Evolutionary conservation across 345 rosid species (phyloP).

Genomic region (Euphorbia tirucalli): DNA sequence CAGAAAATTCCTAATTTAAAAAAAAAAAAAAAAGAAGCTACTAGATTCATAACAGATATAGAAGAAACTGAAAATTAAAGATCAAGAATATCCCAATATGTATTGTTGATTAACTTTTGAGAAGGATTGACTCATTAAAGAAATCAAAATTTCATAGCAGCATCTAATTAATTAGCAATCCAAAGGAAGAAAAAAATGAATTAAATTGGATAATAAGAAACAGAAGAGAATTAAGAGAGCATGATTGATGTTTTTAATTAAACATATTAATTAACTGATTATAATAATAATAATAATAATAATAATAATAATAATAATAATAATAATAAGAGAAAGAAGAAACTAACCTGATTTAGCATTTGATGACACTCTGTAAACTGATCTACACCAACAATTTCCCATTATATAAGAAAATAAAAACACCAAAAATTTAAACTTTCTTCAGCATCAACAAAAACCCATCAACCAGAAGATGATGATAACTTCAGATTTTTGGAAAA

Average conservation of each 20-base stretch:
- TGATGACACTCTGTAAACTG: conserved; percentile 74
- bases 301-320: no score
- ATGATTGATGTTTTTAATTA: no score
- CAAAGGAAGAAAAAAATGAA: no score
- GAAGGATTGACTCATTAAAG: background rate
- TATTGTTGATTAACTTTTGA: background rate
- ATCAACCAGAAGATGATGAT: background rate
- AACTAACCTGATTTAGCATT: conserved; percentile 84
- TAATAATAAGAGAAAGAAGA: background rate
- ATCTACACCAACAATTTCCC: conserved; percentile 86
- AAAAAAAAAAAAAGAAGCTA: background rate
- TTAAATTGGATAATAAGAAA: background rate
- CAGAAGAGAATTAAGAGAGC: background rate
- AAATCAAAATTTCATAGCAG: background rate
- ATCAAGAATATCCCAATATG: background rate
- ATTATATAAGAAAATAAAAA: conserved; percentile 28
- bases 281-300: no score
- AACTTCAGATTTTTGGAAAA: background rate
- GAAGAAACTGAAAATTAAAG: background rate
- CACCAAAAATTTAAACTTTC: conserved; percentile 14
- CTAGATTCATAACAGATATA: background rate
- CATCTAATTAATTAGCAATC: no score
- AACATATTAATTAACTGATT: no score
- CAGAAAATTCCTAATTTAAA: background rate
- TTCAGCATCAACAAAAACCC: conserved; percentile 14